Percentiles rank a stretch among this genome's conserved stretches.
Conservation (phyloP, 2,329 filamentous ascomycete species). For the Lecanoromycetidae sp. region DNA sequence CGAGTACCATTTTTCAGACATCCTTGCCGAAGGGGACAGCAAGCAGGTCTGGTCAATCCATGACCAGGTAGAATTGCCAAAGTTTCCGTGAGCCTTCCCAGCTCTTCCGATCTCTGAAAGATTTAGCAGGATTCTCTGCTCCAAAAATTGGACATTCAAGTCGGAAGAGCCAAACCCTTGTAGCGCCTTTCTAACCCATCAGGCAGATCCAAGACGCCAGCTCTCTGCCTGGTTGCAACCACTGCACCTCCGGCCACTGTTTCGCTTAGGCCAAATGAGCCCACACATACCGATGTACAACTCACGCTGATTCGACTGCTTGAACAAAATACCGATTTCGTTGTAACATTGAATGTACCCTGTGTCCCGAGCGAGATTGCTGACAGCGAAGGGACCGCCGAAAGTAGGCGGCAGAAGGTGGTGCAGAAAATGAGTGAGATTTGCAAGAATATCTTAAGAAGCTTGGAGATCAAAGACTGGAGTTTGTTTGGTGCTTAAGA, state of each 20-base stretch:
- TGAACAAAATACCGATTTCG: constrained; percentile 62
- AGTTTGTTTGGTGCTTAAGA: constrained; percentile 49
- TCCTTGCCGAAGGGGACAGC: constrained; percentile 27
- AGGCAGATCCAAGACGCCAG: constrained; percentile 2
- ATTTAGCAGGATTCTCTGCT: neutral
- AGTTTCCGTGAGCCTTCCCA: constrained; percentile 10
- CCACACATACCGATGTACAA: constrained; percentile 39
- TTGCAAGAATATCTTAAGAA: constrained; percentile 29
- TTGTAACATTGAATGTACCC: constrained; percentile 80
- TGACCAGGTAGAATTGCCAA: constrained; percentile 7
- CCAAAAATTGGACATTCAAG: no score
- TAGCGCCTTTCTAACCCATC: neutral
- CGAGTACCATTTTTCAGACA: constrained; percentile 39
- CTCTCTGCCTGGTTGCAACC: constrained; percentile 19
- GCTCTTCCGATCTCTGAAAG: neutral
- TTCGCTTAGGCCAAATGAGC: neutral
- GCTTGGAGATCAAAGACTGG: constrained; percentile 46
- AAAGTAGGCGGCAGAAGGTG: constrained; percentile 54
- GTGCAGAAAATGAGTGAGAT: constrained; percentile 59
- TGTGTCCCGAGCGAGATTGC: constrained; percentile 49
- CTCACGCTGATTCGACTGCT: constrained; percentile 67
- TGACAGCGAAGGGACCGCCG: constrained; percentile 28
- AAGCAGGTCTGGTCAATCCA: neutral
- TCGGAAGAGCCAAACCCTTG: neutral
- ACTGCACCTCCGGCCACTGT: constrained; percentile 29